Evolutionary conservation across 179 eudicot genomes (phyloP).

Genomic region (Actinidia polygama): DNA sequence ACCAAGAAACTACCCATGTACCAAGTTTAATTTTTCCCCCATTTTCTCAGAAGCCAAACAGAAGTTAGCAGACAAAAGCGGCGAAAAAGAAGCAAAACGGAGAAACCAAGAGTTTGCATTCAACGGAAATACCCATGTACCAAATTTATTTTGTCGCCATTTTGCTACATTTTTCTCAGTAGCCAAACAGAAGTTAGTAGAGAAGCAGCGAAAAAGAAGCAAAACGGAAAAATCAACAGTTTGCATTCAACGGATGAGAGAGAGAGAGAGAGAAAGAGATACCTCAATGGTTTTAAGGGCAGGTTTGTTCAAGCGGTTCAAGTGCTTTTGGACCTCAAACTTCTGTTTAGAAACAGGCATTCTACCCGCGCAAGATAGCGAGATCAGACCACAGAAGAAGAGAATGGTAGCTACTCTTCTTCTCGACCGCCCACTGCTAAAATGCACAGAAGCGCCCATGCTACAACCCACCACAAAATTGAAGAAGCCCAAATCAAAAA

Average conservation of each 20-base stretch:
- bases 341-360: constrained; percentile 59
- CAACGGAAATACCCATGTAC: neutral
- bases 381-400: constrained; percentile 33
- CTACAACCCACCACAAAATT: neutral
- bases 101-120: neutral
- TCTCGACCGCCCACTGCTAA: constrained; percentile 25
- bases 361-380: constrained; percentile 49
- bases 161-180: constrained; percentile 4
- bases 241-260: neutral
- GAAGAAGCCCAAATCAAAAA: neutral
- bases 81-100: neutral
- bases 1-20: no score
- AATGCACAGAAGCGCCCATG: constrained; percentile 34
- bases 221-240: neutral
- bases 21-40: no score
- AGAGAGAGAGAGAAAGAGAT: neutral
- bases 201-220: neutral
- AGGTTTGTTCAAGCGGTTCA: constrained; percentile 81
- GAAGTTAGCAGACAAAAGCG: neutral
- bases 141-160: neutral
- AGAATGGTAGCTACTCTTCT: constrained; percentile 23
- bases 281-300: constrained; percentile 77
- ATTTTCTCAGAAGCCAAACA: neutral
- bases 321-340: constrained; percentile 71
- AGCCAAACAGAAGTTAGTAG: neutral